These are phyloP conservation scores for Phytophthora hibernalis DNA, from an alignment of 352 stramenopile species.

Conservation along the genomic window DNA sequence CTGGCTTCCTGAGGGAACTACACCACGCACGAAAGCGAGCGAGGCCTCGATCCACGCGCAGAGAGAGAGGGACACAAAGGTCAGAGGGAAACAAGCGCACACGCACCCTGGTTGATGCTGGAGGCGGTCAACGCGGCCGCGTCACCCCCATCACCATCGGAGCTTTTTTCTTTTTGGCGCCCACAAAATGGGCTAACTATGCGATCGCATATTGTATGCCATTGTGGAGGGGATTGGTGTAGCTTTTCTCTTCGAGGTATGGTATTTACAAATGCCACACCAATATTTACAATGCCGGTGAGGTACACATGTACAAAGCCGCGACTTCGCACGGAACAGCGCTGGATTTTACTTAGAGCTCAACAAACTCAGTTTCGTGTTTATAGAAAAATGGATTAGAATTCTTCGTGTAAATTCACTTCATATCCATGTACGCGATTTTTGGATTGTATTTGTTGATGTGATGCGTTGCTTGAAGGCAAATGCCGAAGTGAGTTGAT, in stretches of 20 bases:
- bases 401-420: too few relatives aligned
- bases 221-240: not conserved
- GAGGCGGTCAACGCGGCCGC: constrained; percentile 42
- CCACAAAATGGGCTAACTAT: constrained; percentile 10
- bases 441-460: too few relatives aligned
- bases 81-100: not conserved
- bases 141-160: constrained; percentile 35
- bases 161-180: constrained; percentile 21
- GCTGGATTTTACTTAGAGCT: too few relatives aligned
- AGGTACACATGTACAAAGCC: too few relatives aligned
- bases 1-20: not conserved
- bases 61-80: not conserved
- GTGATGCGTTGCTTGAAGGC: too few relatives aligned
- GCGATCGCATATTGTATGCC: not conserved
- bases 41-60: not conserved
- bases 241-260: not conserved
- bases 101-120: constrained; percentile 58
- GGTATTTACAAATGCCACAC: not conserved
- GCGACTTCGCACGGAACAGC: too few relatives aligned
- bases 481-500: too few relatives aligned
- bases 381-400: too few relatives aligned
- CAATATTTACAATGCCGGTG: too few relatives aligned
- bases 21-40: not conserved
- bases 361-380: too few relatives aligned
- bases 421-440: too few relatives aligned